A percentile compares a stretch with the other conserved stretches of the same genome.
Conservation (phyloP, 2,329 filamentous ascomycete genomes). For the Zopfia rhizophila region DNA sequence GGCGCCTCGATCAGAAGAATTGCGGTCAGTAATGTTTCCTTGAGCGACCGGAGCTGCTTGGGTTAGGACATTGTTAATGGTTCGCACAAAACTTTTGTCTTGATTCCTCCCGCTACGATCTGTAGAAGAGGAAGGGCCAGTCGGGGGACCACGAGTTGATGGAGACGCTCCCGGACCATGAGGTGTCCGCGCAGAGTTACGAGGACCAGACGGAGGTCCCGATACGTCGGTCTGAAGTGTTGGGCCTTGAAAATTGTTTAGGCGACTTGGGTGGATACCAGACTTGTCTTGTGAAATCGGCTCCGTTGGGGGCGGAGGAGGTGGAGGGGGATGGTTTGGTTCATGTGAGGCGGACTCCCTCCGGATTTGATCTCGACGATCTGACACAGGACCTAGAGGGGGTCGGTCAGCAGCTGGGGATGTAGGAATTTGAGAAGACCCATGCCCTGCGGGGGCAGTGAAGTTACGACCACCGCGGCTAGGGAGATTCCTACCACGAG, state of each 20-base stretch:
- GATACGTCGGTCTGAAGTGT: conserved; percentile 47
- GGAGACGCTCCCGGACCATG: conserved; percentile 40
- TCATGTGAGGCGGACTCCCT: conserved; percentile 23
- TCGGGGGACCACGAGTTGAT: conserved; percentile 42
- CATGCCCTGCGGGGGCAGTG: conserved; percentile 40
- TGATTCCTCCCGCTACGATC: conserved; percentile 38
- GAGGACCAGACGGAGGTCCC: conserved; percentile 48
- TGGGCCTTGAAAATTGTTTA: conserved; percentile 54
- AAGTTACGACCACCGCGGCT: conserved; percentile 53
- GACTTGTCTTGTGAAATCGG: conserved; percentile 48
- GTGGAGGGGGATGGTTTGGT: conserved; percentile 36
- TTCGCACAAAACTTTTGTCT: conserved; percentile 31
- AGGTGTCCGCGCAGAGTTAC: conserved; percentile 36
- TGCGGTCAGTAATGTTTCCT: conserved; percentile 23
- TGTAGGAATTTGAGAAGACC: conserved; percentile 30
- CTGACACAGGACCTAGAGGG: conserved; percentile 27
- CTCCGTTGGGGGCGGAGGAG: conserved; percentile 47
- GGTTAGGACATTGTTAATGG: conserved; percentile 43
- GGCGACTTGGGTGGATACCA: conserved; percentile 66
- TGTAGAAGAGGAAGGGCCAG: conserved; percentile 41
- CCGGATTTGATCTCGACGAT: conserved; percentile 35
- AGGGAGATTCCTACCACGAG: conserved; percentile 57
- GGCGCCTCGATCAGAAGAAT: conserved; percentile 28
- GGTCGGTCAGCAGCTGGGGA: conserved; percentile 29
- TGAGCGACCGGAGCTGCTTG: conserved; percentile 33